phyloP scores from a whole-genome alignment of 768 basidiomycete genomes.

The Coprinopsis sp. region DNA sequence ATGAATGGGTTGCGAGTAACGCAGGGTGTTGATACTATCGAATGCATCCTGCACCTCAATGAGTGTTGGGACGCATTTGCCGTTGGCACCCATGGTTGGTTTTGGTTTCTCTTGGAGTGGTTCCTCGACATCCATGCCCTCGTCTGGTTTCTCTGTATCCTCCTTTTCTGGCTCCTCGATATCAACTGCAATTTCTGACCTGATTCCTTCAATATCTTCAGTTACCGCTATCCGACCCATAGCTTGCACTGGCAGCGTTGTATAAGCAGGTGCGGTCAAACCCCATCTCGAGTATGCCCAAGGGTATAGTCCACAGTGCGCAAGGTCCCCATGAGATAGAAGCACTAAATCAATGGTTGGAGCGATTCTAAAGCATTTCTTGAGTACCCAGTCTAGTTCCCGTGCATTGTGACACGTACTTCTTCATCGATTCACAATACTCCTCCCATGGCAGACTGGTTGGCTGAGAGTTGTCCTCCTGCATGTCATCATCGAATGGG shows the following conservation, averaged over 20 bases:
- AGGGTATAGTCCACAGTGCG: slow-evolving; percentile 87
- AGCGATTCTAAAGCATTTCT: slow-evolving; percentile 49
- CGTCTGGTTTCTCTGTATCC: slow-evolving; percentile 11
- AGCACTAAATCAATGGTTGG: slow-evolving; percentile 86
- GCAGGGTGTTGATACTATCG: slow-evolving; percentile 83
- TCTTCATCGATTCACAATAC: slow-evolving; percentile 63
- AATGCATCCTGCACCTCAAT: slow-evolving; percentile 92
- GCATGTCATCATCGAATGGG: slow-evolving; percentile 21
- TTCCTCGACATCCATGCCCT: slow-evolving; percentile 17
- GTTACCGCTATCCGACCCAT: slow-evolving; percentile 90
- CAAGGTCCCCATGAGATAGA: slow-evolving; percentile 88
- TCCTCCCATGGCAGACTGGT: slow-evolving; percentile 48
- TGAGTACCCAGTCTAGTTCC: slow-evolving; percentile 8
- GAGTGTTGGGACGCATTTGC: slow-evolving; percentile 68
- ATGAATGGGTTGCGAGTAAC: slow-evolving; percentile 94
- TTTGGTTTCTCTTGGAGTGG: slow-evolving; percentile 22
- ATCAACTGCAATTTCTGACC: slow-evolving; percentile 70
- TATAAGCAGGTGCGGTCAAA: slow-evolving; percentile 86
- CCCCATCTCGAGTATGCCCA: slow-evolving; percentile 88
- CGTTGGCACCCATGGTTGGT: slow-evolving; percentile 28
- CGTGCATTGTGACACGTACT: slow-evolving; percentile 40
- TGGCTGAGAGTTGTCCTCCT: slow-evolving; percentile 15
- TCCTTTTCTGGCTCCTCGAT: slow-evolving; percentile 24
- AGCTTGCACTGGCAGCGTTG: slow-evolving; percentile 91
- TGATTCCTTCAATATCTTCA: slow-evolving; percentile 80